Conservation (phyloP, 805 yeast genomes). For the Starmerella ratchasimensis region DNA sequence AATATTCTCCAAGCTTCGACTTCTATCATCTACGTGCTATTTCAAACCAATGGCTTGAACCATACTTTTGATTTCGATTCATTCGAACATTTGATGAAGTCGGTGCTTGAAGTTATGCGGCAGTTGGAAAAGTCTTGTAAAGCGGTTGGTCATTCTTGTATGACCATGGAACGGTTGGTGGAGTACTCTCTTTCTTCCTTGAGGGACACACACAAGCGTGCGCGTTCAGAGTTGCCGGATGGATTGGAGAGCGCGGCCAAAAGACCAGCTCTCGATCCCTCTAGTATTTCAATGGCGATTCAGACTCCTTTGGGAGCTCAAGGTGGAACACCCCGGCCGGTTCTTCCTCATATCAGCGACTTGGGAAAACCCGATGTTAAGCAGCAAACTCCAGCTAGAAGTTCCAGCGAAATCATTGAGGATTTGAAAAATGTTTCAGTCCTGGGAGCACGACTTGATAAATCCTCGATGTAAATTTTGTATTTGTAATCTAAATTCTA, state of each 20-base stretch:
- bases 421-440: too few species aligned
- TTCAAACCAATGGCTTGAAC: constrained; percentile 48
- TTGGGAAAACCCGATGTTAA: too few species aligned
- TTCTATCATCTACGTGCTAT: constrained; percentile 63
- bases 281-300: too few species aligned
- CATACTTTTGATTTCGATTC: constrained; percentile 29
- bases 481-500: background rate
- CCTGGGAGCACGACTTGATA: background rate
- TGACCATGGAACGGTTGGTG: background rate
- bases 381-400: too few species aligned
- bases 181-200: background rate
- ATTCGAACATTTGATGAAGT: constrained; percentile 11
- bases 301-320: too few species aligned
- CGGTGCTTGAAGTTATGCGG: constrained; percentile 10
- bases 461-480: background rate
- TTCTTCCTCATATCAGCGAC: too few species aligned
- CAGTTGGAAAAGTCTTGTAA: constrained; percentile 10
- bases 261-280: too few species aligned
- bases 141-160: constrained; percentile 6
- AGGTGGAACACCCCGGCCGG: too few species aligned
- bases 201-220: background rate
- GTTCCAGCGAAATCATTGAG: too few species aligned
- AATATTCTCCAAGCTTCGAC: constrained; percentile 82
- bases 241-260: background rate
- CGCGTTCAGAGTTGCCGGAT: background rate